phyloP scores from a whole-genome alignment of 1,284 basidiomycete genomes.

The Cryptococcus sp. region DNA sequence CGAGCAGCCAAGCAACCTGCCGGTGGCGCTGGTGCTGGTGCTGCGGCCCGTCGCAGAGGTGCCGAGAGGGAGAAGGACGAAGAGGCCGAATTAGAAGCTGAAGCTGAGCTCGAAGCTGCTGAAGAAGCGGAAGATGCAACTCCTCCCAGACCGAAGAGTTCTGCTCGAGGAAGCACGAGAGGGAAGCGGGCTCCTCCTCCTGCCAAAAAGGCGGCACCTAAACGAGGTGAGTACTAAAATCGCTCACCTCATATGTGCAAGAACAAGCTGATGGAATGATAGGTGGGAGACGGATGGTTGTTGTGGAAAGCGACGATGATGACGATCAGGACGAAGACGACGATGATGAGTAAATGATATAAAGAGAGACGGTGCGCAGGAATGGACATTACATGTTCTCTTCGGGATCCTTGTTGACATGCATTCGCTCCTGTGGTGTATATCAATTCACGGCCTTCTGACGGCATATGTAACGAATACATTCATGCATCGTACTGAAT shows the following conservation, averaged over 20 bases:
- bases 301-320: constrained; percentile 24
- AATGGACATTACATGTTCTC: too few species aligned
- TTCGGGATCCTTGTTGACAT: too few species aligned
- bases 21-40: constrained; percentile 5
- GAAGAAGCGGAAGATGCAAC: constrained; percentile 10
- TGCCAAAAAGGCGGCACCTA: constrained; percentile 12
- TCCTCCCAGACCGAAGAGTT: constrained; percentile 2
- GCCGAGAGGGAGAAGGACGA: constrained; percentile 24
- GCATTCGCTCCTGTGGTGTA: too few species aligned
- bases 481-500: too few species aligned
- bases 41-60: constrained; percentile 12
- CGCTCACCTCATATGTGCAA: not conserved
- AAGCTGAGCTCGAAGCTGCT: constrained; percentile 11
- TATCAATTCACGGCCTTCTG: too few species aligned
- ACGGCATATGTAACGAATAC: too few species aligned
- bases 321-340: constrained; percentile 13
- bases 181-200: constrained; percentile 7
- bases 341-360: not conserved
- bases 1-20: constrained; percentile 50
- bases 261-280: not conserved
- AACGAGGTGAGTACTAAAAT: constrained; percentile 23
- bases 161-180: not conserved
- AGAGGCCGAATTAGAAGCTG: constrained; percentile 3
- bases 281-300: constrained; percentile 13
- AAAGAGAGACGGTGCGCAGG: too few species aligned